Evolutionary conservation across 1,139 yeast species (phyloP).

Genomic region (Saccharomyces uvarum): DNA sequence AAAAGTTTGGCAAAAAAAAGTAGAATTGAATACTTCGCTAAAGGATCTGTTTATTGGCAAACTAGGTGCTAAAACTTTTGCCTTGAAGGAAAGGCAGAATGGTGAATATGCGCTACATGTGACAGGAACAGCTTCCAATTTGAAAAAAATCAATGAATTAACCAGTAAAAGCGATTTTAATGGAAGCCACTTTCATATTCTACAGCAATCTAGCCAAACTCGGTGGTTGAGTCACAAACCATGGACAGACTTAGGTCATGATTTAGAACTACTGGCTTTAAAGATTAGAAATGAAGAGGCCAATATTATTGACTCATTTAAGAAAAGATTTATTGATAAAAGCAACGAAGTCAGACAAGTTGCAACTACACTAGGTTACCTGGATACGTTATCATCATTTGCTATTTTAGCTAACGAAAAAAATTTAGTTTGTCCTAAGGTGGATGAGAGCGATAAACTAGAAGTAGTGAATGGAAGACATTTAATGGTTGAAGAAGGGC

Average conservation of each 20-base stretch:
- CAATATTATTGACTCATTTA: conserved; percentile 24
- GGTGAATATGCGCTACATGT: conserved; percentile 26
- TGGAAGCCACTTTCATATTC: conserved; percentile 9
- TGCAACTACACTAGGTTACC: conserved; percentile 44
- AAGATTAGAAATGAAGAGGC: conserved; percentile 31
- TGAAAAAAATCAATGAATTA: conserved; percentile 13
- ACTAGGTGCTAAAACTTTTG: conserved; percentile 20
- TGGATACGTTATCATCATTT: conserved; percentile 72
- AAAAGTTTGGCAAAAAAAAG: conserved; percentile 17
- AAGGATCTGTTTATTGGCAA: conserved; percentile 12
- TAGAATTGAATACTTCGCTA: conserved; percentile 19
- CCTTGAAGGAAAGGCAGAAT: conserved; percentile 21
- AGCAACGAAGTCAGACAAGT: conserved; percentile 29
- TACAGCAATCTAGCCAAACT: conserved; percentile 30
- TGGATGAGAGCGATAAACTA: conserved; percentile 43
- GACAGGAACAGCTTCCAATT: conserved; percentile 15
- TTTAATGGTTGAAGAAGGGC: conserved; percentile 77
- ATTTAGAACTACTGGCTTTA: conserved; percentile 21
- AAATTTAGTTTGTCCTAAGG: conserved; percentile 56
- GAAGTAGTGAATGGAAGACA: conserved; percentile 63
- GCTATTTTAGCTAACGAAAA: conserved; percentile 61
- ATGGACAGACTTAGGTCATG: conserved; percentile 35
- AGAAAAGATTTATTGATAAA: conserved; percentile 25
- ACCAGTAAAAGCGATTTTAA: conserved; percentile 7
- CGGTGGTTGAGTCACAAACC: conserved; percentile 30